Evolutionary conservation across 805 yeast genomes (phyloP).

Genomic region (Brettanomyces nanus): DNA sequence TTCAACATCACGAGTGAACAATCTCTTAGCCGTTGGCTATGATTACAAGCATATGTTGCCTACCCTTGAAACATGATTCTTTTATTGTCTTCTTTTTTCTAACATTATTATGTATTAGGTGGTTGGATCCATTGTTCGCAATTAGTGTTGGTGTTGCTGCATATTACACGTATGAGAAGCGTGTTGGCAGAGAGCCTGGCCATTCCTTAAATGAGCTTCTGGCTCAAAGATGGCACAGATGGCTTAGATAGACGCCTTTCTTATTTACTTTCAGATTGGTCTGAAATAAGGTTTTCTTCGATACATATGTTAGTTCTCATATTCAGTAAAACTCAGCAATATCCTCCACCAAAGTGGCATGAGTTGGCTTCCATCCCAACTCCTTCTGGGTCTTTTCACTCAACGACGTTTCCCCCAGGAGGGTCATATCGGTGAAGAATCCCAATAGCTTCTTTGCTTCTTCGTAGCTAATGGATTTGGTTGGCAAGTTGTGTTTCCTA

Average conservation of each 20-base stretch:
- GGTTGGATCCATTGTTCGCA: constrained; percentile 60
- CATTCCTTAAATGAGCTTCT: constrained; percentile 48
- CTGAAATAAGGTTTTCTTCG: no score
- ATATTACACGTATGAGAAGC: constrained; percentile 54
- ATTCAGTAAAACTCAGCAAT: constrained; percentile 1
- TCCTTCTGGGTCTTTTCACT: neutral
- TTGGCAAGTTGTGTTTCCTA: neutral
- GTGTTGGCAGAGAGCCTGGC: constrained; percentile 50
- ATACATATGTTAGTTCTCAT: no score
- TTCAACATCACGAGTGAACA: constrained; percentile 12
- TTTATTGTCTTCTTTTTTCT: no score
- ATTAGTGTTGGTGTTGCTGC: constrained; percentile 53
- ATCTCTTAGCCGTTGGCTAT: constrained; percentile 9
- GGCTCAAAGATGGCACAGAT: constrained; percentile 7
- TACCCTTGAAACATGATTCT: constrained; percentile 10
- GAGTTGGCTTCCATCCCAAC: neutral
- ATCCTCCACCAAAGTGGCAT: neutral
- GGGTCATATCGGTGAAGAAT: neutral
- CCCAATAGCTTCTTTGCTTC: neutral
- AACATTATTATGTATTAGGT: no score
- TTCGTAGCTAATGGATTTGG: neutral
- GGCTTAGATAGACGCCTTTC: no score
- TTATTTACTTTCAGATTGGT: no score
- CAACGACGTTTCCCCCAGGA: neutral
- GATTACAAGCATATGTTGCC: constrained; percentile 10